Evolutionary conservation across 768 basidiomycete species (phyloP), one percentile per base, ranked within the genome.

Genomic region (Leccinum fibrillosum): DNA sequence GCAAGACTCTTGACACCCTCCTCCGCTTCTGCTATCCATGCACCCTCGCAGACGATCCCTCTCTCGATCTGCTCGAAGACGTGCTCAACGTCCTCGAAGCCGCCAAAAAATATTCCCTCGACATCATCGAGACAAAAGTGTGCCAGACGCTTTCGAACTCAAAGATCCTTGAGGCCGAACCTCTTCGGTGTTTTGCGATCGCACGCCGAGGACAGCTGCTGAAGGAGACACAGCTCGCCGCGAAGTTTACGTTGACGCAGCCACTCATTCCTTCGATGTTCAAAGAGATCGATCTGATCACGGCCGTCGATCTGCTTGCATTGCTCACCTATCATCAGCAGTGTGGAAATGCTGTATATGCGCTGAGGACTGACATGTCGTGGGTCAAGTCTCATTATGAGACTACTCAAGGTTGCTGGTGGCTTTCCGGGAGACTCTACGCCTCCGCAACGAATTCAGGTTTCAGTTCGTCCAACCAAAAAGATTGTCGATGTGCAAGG

Each of bases 11-110:
- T n/a, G 47, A 49, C 15, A 4, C 25, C 11, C 47, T 49, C 15
- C 58, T 71, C 28, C 58, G 66, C 19, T 64, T 70, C 42, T 72
- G 66, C 32, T 70, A 68, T 23, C 47, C 47, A 9, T 49, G 47
- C 0, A 49, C 47, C 25, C 19, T 45, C 10, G 44, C 44, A 8
- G 44, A 45, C 5, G 44, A 45, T 15, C 44, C 44, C 9, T 12
- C n/a, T 9, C 42, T 19, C 10, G 0, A 19, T 9, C 2, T 44
- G 8, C 19, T 44, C 42, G 42, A 44, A 21, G 42, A 44, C 42
- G 42, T 44, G 19, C 17, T 44, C 42, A 44, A 11, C 19, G 19
- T 44, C 42, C 42, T 44, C 42, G 42, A 44, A 44, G 42, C 42
- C 2, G 42, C 42, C 42, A 44, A 44, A 44, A 44, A 44, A 44